Evolutionary conservation across 1,139 yeast species (phyloP).

Genomic region (Ashbya aceris): DNA sequence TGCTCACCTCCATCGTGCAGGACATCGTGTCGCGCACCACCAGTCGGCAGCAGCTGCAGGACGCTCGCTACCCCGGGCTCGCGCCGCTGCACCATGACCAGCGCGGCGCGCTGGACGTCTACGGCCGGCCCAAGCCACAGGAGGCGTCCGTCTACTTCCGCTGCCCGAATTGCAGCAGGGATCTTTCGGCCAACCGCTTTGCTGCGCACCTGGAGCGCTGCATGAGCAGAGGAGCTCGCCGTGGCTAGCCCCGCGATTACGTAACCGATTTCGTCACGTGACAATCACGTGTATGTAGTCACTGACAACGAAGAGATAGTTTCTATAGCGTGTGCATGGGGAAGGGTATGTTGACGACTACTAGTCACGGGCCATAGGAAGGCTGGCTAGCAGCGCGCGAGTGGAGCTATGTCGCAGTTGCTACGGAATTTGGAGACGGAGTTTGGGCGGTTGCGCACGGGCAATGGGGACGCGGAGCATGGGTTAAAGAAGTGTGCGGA

Average conservation of each 20-base stretch:
- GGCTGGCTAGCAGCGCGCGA: too few species aligned
- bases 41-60: slow-evolving; percentile 17
- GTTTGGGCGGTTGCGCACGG: slow-evolving; percentile 14
- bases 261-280: not conserved
- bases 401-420: slow-evolving; percentile 13
- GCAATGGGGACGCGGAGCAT: slow-evolving; percentile 11
- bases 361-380: too few species aligned
- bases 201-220: slow-evolving; percentile 92
- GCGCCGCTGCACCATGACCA: slow-evolving; percentile 22
- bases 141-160: slow-evolving; percentile 46
- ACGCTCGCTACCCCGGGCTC: slow-evolving; percentile 18
- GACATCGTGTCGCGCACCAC: slow-evolving; percentile 27
- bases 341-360: too few species aligned
- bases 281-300: too few species aligned
- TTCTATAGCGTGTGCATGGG: too few species aligned
- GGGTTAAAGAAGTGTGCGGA: slow-evolving; percentile 16
- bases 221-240: slow-evolving; percentile 47
- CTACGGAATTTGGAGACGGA: slow-evolving; percentile 14
- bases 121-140: slow-evolving; percentile 25
- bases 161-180: slow-evolving; percentile 76
- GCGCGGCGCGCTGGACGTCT: slow-evolving; percentile 20
- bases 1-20: slow-evolving; percentile 25
- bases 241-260: slow-evolving; percentile 24
- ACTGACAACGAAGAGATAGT: too few species aligned
- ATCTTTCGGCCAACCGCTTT: slow-evolving; percentile 82